Percentiles rank a stretch among this genome's conserved stretches.
phyloP scores from a whole-genome alignment of 148 eudicot species.

The Camellia granthamiana region DNA sequence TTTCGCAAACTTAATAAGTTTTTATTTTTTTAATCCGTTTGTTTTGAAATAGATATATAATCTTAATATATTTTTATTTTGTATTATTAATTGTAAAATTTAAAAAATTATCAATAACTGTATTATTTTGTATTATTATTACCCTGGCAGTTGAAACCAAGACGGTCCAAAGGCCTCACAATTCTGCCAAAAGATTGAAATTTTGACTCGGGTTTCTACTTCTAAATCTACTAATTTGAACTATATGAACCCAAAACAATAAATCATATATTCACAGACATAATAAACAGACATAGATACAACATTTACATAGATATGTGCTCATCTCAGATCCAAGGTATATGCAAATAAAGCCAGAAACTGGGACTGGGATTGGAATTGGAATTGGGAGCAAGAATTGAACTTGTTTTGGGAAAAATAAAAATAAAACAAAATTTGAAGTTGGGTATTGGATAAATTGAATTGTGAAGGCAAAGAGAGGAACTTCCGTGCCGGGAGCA shows the following conservation, averaged over 20 bases:
- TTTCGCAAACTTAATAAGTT: no score
- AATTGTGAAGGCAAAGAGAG: not conserved
- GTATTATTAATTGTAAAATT: constrained; percentile 67
- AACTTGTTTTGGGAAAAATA: no score
- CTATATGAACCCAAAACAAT: constrained; percentile 6
- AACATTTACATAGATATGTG: not conserved
- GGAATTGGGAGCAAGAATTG: not conserved
- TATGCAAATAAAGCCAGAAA: not conserved
- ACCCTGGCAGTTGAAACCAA: constrained; percentile 49
- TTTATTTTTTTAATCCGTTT: no score
- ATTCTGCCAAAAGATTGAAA: constrained; percentile 35
- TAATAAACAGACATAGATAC: not conserved
- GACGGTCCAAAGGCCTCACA: constrained; percentile 64
- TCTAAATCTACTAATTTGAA: constrained; percentile 19
- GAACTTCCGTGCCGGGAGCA: constrained; percentile 87
- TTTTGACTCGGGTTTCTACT: constrained; percentile 13
- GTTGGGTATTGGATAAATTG: not conserved
- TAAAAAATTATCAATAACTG: constrained; percentile 66
- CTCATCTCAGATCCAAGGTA: constrained; percentile 19
- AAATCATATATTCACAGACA: not conserved
- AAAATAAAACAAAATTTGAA: not conserved
- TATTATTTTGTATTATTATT: constrained; percentile 55
- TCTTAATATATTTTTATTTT: no score
- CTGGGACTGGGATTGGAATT: not conserved
- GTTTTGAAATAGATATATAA: no score